phyloP scores from a whole-genome alignment of 179 eudicot genomes.

The Vitellaria paradoxa region DNA sequence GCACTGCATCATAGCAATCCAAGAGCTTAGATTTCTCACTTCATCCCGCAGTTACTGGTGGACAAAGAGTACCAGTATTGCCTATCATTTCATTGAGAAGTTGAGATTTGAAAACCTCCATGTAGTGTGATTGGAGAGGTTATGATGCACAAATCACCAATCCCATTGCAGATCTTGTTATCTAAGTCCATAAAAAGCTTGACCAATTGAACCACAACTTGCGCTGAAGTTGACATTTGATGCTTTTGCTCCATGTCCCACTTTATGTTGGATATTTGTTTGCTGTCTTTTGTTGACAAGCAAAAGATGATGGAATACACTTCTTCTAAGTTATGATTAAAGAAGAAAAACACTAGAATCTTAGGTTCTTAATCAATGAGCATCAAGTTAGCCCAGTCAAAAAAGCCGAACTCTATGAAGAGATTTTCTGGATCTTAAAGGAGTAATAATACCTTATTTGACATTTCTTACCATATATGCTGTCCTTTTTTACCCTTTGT shows the following conservation, averaged over 20 bases:
- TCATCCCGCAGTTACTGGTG: slow-evolving; percentile 12
- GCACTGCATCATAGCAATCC: slow-evolving; percentile 11
- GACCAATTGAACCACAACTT: slow-evolving; percentile 28
- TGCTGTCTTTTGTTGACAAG: slow-evolving; percentile 26
- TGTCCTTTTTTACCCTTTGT: slow-evolving; percentile 15
- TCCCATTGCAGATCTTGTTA: slow-evolving; percentile 21
- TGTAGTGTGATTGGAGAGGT: slow-evolving; percentile 1
- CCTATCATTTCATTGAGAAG: slow-evolving; percentile 15
- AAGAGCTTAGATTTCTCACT: slow-evolving; percentile 15
- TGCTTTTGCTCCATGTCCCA: slow-evolving; percentile 28
- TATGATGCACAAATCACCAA: slow-evolving; percentile 27
- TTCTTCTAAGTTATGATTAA: background rate
- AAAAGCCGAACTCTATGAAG: slow-evolving; percentile 10
- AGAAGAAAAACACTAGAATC: background rate
- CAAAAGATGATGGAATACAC: background rate
- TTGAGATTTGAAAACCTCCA: slow-evolving; percentile 15
- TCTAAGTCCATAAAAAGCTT: slow-evolving; percentile 18
- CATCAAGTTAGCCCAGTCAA: background rate
- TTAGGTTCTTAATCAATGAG: slow-evolving; percentile 1
- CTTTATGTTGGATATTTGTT: slow-evolving; percentile 18
- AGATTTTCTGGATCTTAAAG: slow-evolving; percentile 27
- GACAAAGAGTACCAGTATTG: slow-evolving; percentile 3
- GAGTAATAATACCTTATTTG: slow-evolving; percentile 17
- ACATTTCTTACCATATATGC: slow-evolving; percentile 22
- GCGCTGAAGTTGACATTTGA: slow-evolving; percentile 28